Conservation (phyloP, 2,329 filamentous ascomycete genomes). For the Ophiostoma sp. region DNA sequence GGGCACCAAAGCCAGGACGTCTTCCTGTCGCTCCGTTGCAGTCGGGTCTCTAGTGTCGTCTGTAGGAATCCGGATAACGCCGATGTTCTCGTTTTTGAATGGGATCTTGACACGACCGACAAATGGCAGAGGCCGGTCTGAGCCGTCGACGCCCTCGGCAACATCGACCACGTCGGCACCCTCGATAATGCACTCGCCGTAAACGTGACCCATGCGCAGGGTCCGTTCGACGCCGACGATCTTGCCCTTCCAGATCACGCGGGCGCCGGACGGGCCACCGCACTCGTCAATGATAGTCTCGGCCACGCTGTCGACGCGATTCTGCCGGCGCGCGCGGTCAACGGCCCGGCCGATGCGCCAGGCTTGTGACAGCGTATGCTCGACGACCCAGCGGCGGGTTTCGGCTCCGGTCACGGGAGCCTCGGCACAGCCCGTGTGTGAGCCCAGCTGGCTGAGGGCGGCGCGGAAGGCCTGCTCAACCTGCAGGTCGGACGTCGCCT, state of each 20-base stretch:
- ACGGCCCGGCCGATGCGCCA: conserved; percentile 52
- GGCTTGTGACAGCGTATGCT: conserved; percentile 47
- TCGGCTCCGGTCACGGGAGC: conserved; percentile 46
- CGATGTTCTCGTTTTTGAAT: conserved; percentile 3
- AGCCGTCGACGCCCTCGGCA: not conserved
- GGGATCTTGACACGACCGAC: not conserved
- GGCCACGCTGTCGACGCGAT: not conserved
- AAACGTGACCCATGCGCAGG: conserved; percentile 52
- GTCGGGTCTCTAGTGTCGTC: not conserved
- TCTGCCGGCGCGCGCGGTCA: not conserved
- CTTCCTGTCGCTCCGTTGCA: not conserved
- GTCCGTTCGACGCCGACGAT: conserved; percentile 55
- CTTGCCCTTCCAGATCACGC: conserved; percentile 58
- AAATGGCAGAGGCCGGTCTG: not conserved
- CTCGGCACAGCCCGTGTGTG: conserved; percentile 45
- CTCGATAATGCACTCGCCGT: conserved; percentile 54
- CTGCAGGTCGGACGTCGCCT: conserved; percentile 41
- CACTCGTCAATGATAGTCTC: conserved; percentile 30
- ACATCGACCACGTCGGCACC: conserved; percentile 38
- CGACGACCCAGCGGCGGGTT: conserved; percentile 47
- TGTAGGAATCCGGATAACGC: not conserved
- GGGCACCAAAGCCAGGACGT: not conserved
- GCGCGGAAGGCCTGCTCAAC: conserved; percentile 48
- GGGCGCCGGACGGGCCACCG: conserved; percentile 48
- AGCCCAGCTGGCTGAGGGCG: conserved; percentile 52